phyloP scores from a whole-genome alignment of 768 basidiomycete species.

The Podaxis sp. region DNA sequence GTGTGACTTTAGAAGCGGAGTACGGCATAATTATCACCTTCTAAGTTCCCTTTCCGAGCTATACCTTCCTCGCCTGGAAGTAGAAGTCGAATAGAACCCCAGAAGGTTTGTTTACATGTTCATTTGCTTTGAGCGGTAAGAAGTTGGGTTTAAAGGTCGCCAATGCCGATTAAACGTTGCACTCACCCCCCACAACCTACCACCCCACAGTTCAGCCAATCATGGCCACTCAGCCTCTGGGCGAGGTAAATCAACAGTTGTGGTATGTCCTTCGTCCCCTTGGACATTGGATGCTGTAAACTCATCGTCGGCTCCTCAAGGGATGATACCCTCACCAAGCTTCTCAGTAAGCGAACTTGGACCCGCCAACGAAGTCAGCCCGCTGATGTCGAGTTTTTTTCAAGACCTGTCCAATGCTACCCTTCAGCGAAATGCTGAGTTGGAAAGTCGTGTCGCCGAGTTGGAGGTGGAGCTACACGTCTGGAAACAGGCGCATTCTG shows the following conservation, averaged over 20 bases:
- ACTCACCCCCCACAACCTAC: conserved; percentile 34
- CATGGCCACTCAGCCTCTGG: conserved; percentile 56
- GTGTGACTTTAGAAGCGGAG: conserved; percentile 43
- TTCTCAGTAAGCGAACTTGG: conserved; percentile 45
- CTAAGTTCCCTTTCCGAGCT: conserved; percentile 43
- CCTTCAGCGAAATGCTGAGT: conserved; percentile 57
- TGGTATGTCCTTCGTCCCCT: conserved; percentile 46
- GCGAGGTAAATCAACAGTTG: conserved; percentile 59
- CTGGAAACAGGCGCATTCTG: conserved; percentile 71
- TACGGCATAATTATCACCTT: conserved; percentile 36
- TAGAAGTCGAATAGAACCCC: conserved; percentile 45
- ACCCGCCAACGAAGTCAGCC: neutral
- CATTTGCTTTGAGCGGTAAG: conserved; percentile 40
- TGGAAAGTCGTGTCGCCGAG: conserved; percentile 64
- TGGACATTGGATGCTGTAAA: neutral
- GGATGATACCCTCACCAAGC: conserved; percentile 64
- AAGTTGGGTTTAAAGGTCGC: conserved; percentile 43
- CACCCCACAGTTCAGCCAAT: conserved; percentile 33
- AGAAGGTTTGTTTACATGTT: conserved; percentile 53
- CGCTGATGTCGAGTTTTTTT: conserved; percentile 4
- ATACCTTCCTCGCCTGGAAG: conserved; percentile 44
- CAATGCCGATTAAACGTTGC: conserved; percentile 40
- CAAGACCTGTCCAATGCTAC: conserved; percentile 65
- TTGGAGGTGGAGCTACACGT: conserved; percentile 67
- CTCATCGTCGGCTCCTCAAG: conserved; percentile 30